A percentile compares a stretch with the other conserved stretches of the same genome.
Evolutionary conservation across 805 yeast genomes (phyloP).

Genomic region (Schwanniomyces pseudopolymorphus): DNA sequence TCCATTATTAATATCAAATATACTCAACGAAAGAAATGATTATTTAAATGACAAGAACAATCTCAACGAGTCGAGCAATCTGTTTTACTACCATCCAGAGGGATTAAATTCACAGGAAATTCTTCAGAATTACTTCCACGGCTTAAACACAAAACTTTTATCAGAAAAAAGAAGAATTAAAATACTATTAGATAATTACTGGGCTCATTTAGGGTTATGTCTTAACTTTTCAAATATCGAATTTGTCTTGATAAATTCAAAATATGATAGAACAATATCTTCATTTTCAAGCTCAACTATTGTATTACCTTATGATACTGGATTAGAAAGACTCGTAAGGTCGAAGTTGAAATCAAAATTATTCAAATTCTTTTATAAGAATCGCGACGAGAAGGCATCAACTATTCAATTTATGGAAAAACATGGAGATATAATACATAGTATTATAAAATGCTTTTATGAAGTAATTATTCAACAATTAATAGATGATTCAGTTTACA

Average conservation of each 20-base stretch:
- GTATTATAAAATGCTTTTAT: slow-evolving; percentile 7
- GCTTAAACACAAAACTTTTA: slow-evolving; percentile 14
- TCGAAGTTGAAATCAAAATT: slow-evolving; percentile 13
- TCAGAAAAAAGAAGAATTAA: slow-evolving; percentile 11
- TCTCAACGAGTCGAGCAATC: background rate
- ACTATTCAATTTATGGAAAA: slow-evolving; percentile 1
- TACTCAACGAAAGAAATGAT: slow-evolving; percentile 1
- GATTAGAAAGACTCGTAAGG: slow-evolving; percentile 14
- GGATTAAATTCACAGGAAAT: slow-evolving; percentile 16
- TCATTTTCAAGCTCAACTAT: slow-evolving; percentile 8
- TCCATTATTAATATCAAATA: slow-evolving; percentile 21
- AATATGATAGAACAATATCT: slow-evolving; percentile 12
- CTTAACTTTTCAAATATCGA: slow-evolving; percentile 13
- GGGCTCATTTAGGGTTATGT: slow-evolving; percentile 10
- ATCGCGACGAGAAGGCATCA: background rate
- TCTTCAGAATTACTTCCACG: slow-evolving; percentile 14
- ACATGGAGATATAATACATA: slow-evolving; percentile 7
- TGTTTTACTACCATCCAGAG: slow-evolving; percentile 17
- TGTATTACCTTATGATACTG: slow-evolving; percentile 14
- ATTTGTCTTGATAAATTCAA: slow-evolving; percentile 12
- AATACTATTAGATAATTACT: slow-evolving; percentile 15
- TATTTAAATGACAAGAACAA: background rate
- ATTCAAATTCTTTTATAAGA: slow-evolving; percentile 10
- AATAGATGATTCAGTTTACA: slow-evolving; percentile 4
- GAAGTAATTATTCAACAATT: slow-evolving; percentile 8